These are phyloP conservation scores for Karstenula rhodostoma DNA, from an alignment of 2,329 filamentous ascomycete species.

Conservation along the genomic window DNA sequence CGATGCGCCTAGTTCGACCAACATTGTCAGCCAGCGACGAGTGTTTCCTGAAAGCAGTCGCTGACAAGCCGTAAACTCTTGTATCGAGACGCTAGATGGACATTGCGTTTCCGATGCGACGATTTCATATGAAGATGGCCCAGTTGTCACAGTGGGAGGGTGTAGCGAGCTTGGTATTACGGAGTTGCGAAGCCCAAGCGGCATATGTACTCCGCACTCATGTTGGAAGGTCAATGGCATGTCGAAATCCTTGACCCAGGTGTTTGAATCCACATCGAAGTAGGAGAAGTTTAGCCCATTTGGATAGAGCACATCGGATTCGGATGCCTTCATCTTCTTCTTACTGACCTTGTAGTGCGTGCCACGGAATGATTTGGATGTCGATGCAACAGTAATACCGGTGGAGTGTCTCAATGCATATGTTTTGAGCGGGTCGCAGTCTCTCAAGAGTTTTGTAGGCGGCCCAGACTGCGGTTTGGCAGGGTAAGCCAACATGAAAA, in stretches of 20 bases:
- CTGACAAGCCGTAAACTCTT: conserved; percentile 64
- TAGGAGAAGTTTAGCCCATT: conserved; percentile 57
- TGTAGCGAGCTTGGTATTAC: conserved; percentile 41
- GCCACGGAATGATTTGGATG: conserved; percentile 52
- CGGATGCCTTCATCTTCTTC: conserved; percentile 32
- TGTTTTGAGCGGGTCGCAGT: conserved; percentile 39
- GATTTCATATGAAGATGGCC: conserved; percentile 62
- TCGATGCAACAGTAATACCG: conserved; percentile 52
- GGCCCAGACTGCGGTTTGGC: conserved; percentile 16
- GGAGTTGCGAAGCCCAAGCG: conserved; percentile 22
- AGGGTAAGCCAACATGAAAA: conserved; percentile 50
- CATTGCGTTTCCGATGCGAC: conserved; percentile 59
- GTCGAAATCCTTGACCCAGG: conserved; percentile 51
- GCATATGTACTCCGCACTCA: conserved; percentile 23
- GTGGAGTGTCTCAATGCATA: conserved; percentile 23
- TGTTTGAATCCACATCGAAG: conserved; percentile 50
- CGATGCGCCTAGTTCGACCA: conserved; percentile 59
- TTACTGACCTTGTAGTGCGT: conserved; percentile 56
- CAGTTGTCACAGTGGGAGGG: conserved; percentile 26
- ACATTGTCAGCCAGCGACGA: conserved; percentile 57
- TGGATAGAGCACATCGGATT: conserved; percentile 52
- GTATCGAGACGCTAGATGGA: conserved; percentile 53
- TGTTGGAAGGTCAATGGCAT: conserved; percentile 51
- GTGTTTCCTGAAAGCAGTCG: conserved; percentile 54
- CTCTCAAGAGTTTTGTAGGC: conserved; percentile 36